Evolutionary conservation across 768 basidiomycete genomes (phyloP).

Genomic region (Cystofilobasidium macerans): DNA sequence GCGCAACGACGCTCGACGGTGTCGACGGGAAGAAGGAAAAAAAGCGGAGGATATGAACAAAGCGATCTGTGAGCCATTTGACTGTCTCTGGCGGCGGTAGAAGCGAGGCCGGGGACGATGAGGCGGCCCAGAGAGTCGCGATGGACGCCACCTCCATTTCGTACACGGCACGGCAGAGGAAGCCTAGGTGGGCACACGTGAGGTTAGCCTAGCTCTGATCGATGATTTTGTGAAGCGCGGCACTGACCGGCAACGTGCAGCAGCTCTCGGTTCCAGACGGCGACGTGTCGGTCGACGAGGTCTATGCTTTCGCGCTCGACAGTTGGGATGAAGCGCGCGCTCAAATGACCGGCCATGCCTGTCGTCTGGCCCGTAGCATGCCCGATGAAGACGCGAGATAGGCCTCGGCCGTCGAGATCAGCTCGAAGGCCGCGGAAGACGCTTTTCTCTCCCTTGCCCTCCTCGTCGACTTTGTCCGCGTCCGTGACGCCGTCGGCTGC

Average conservation of each 20-base stretch:
- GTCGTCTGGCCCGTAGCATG: slow-evolving; percentile 84
- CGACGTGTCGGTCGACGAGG: slow-evolving; percentile 69
- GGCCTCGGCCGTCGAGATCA: slow-evolving; percentile 69
- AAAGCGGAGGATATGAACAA: slow-evolving; percentile 71
- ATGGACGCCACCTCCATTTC: slow-evolving; percentile 60
- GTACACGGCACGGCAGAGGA: slow-evolving; percentile 69
- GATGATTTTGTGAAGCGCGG: background rate
- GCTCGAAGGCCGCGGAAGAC: slow-evolving; percentile 79
- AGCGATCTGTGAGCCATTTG: slow-evolving; percentile 48
- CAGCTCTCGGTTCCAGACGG: slow-evolving; percentile 74
- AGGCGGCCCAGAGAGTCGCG: slow-evolving; percentile 16
- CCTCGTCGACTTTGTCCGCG: slow-evolving; percentile 60
- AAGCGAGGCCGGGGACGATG: background rate
- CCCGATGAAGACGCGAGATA: slow-evolving; percentile 76
- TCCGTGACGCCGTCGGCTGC: slow-evolving; percentile 70
- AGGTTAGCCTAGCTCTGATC: background rate
- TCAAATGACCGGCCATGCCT: slow-evolving; percentile 57
- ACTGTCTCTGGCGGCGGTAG: slow-evolving; percentile 1
- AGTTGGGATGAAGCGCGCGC: slow-evolving; percentile 84
- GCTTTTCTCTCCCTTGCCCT: slow-evolving; percentile 47
- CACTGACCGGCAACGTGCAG: slow-evolving; percentile 42
- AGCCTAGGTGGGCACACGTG: slow-evolving; percentile 44
- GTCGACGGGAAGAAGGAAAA: slow-evolving; percentile 84
- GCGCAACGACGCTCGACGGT: slow-evolving; percentile 67
- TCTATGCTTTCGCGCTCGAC: slow-evolving; percentile 92